Base-by-base conservation (phyloP, 2,329 filamentous ascomycete species). In the Didymella pomorum region DNA sequence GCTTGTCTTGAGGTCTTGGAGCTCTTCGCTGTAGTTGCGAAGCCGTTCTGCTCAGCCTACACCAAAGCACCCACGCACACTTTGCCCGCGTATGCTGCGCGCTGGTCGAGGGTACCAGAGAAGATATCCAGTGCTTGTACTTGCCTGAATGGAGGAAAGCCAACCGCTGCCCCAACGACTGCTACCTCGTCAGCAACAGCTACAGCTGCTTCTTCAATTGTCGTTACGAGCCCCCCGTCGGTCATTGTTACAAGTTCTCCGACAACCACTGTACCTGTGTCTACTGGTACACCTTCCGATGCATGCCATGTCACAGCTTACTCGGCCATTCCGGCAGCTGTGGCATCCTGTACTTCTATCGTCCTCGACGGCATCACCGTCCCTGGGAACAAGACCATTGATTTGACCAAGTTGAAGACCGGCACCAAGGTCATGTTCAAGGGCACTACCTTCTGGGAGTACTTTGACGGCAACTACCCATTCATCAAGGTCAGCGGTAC, bases 401-500 rank as follows among this genome's bases (percentile, higher is more conserved):
- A 88, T 67, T 70, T 89, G 60, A 84, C 84, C 6, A 76, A 78
- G n/a, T 78, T 87, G 33, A 79, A 79, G 1, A 68, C 74, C n/a
- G 82, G 81, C 58, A 85, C 85, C 8, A 80, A 75, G 56, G 81
- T 89, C 63, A 84, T 83, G 63, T 90, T 90, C 74, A 74, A 85
- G 56, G 89, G 88, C 37, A 84, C 79, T 9, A 90, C 88, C 11
- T 86, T 58, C n/a, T 58, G 56, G 56, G 39, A 58, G 5, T 58
- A 54, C 31, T 39, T 33, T 8, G 39, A 58, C 21, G 50, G 39
- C 12, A 54, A 51, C 45, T 58, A 88, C 0, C 88, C 88, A 33
- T 79, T 91, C n/a, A 81, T 91, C 66, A 81, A 82, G 28, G 79
- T 90, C 60, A 83, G 83, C 1, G 88, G 88, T 29, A 75, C 66